These are phyloP conservation scores for Porcisia deanei DNA, from an alignment of 208 protist species.

Conservation along the genomic window DNA sequence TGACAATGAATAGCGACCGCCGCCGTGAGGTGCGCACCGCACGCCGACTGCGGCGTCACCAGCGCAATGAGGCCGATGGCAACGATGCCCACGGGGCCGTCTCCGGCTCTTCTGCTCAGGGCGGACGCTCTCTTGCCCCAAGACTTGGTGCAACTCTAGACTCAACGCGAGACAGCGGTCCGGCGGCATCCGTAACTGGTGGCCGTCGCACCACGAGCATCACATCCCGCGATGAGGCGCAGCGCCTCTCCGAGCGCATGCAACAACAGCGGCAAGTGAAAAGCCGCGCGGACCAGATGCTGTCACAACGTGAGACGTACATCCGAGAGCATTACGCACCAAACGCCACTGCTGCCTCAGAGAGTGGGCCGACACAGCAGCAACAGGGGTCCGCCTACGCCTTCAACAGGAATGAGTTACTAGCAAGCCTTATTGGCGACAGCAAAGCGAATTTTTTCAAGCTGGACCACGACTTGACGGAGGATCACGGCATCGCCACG, in stretches of 20 bases:
- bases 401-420: constrained; percentile 76
- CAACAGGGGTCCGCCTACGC: constrained; percentile 19
- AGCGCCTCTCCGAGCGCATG: constrained; percentile 27
- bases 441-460: constrained; percentile 68
- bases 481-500: constrained; percentile 72
- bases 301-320: constrained; percentile 46
- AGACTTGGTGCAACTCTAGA: neutral
- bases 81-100: neutral
- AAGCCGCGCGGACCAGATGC: constrained; percentile 22
- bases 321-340: constrained; percentile 67
- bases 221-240: constrained; percentile 18
- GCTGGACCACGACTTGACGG: constrained; percentile 72
- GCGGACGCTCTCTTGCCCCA: neutral
- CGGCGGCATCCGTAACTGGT: neutral
- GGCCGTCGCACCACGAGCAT: constrained; percentile 3
- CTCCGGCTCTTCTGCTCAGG: neutral
- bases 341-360: constrained; percentile 14
- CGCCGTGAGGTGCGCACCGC: constrained; percentile 37
- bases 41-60: constrained; percentile 32
- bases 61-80: constrained; percentile 9
- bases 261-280: constrained; percentile 37
- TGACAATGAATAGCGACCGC: constrained; percentile 31
- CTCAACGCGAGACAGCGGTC: neutral
- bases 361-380: constrained; percentile 5
- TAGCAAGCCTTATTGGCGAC: constrained; percentile 58